phyloP scores from a whole-genome alignment of 1,284 basidiomycete genomes.

The Phylloporus gajari region DNA sequence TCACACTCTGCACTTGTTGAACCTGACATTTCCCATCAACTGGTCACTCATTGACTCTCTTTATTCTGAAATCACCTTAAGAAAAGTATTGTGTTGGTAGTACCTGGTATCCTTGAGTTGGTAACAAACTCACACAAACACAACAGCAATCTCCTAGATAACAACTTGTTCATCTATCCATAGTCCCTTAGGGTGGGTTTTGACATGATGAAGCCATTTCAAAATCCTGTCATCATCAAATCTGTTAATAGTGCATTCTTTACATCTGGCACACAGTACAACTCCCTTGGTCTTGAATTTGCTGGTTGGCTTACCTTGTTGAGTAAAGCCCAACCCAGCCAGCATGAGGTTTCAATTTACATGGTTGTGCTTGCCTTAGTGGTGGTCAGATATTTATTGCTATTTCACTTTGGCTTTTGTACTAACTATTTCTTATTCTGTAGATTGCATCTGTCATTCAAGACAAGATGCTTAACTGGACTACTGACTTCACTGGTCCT shows the following conservation, averaged over 20 bases:
- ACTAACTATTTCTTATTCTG: too few species aligned
- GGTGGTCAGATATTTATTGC: neutral
- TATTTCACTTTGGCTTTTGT: too few species aligned
- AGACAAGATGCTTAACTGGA: too few species aligned
- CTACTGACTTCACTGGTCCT: too few species aligned
- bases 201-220: neutral
- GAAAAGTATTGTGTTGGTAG: neutral
- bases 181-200: neutral
- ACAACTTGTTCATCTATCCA: neutral
- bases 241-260: neutral
- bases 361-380: neutral
- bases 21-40: too few species aligned
- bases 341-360: neutral
- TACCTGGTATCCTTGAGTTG: neutral
- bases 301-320: neutral
- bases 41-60: too few species aligned
- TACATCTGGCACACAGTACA: neutral
- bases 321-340: neutral
- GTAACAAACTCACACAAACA: neutral
- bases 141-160: neutral
- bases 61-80: neutral
- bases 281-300: neutral
- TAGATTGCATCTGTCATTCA: too few species aligned
- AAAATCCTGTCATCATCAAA: neutral
- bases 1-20: too few species aligned